Evolutionary conservation across 495 filamentous ascomycete species (phyloP).

Genomic region (Podospora conica): DNA sequence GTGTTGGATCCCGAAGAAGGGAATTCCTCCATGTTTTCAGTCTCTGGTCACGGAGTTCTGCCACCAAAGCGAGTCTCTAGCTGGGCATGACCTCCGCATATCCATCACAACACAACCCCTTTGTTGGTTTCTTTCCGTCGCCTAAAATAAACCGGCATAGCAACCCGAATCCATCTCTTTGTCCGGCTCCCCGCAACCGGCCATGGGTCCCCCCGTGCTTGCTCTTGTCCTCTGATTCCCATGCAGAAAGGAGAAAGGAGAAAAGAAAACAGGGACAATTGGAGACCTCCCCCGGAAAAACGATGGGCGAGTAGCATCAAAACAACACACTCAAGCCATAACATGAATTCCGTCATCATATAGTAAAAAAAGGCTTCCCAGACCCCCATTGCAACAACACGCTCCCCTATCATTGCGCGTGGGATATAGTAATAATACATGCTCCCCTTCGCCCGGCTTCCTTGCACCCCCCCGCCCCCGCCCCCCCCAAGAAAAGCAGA

Average conservation of each 20-base stretch:
- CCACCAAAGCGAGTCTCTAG: too few relatives aligned
- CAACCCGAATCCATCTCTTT: not conserved
- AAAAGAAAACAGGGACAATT: too few relatives aligned
- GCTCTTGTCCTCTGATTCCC: not conserved
- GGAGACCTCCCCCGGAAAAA: too few relatives aligned
- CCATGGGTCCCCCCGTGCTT: not conserved
- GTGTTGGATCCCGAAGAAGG: too few relatives aligned
- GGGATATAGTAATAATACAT: slow-evolving; percentile 8
- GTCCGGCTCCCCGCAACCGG: not conserved
- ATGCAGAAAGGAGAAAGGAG: not conserved
- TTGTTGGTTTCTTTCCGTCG: too few relatives aligned
- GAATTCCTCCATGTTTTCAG: too few relatives aligned
- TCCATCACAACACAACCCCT: too few relatives aligned
- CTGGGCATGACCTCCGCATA: too few relatives aligned
- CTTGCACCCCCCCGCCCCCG: not conserved
- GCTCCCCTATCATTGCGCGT: not conserved
- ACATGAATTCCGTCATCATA: not conserved
- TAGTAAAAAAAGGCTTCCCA: not conserved
- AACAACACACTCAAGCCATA: not conserved
- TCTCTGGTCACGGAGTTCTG: too few relatives aligned
- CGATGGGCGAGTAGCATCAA: too few relatives aligned
- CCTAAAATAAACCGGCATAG: too few relatives aligned
- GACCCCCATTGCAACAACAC: not conserved
- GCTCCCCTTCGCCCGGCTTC: not conserved
- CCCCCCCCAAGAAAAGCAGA: not conserved